These are phyloP conservation scores for Mrakia frigida DNA, from an alignment of 768 basidiomycete species.

Conservation along the genomic window DNA sequence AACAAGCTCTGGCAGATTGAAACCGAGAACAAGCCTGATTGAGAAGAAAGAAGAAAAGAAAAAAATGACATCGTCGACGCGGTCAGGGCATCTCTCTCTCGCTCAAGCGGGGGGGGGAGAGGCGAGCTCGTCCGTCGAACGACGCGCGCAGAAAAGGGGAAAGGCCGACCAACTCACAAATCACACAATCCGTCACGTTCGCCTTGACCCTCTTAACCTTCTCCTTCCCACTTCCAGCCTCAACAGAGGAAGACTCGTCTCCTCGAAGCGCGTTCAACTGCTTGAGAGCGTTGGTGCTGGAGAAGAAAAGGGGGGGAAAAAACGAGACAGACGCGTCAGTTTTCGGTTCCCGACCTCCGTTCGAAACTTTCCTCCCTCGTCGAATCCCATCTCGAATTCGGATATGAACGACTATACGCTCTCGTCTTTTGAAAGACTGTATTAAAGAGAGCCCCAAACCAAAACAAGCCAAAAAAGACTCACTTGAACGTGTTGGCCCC, in stretches of 20 bases:
- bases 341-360: neutral
- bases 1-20: conserved; percentile 93
- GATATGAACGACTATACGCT: no score
- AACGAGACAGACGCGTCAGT: neutral
- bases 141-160: neutral
- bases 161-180: conserved; percentile 68
- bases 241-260: neutral
- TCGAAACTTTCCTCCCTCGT: neutral
- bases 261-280: conserved; percentile 57
- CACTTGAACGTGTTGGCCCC: conserved; percentile 88
- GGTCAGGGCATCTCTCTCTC: neutral
- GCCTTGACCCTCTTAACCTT: conserved; percentile 40
- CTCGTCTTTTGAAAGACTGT: no score
- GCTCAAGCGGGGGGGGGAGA: no score
- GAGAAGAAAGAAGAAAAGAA: neutral
- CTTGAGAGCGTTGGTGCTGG: conserved; percentile 59
- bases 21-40: conserved; percentile 71
- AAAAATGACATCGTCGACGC: no score
- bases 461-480: conserved; percentile 40
- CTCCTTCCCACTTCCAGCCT: conserved; percentile 9
- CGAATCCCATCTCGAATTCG: no score
- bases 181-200: conserved; percentile 70
- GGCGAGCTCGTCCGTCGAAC: neutral
- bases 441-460: no score
- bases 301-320: neutral